phyloP scores from a whole-genome alignment of 1,284 basidiomycete genomes.

The Ganoderma leucocontextum region DNA sequence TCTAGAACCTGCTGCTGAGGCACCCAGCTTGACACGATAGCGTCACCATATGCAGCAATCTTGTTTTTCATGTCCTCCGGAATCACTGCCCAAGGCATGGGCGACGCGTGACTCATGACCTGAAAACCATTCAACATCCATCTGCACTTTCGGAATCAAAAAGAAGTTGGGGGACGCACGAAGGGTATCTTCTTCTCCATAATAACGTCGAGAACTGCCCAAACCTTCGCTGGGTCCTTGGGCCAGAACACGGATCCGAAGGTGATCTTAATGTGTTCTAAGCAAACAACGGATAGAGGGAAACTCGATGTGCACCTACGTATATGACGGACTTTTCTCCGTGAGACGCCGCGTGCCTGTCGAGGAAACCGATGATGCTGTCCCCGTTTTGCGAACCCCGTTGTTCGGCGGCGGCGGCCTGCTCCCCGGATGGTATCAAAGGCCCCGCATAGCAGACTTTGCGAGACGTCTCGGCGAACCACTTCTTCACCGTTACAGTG shows the following conservation, averaged over 20 bases:
- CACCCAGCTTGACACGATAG: constrained; percentile 13
- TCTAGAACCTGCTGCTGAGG: constrained; percentile 16
- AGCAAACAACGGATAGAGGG: no score
- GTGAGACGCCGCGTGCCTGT: constrained; percentile 18
- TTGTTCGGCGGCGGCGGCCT: constrained; percentile 11
- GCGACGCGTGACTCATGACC: constrained; percentile 3
- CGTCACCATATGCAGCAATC: constrained; percentile 6
- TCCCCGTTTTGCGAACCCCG: constrained; percentile 1
- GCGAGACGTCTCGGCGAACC: constrained; percentile 22
- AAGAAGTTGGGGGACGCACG: constrained; percentile 16
- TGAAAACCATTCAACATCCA: neutral
- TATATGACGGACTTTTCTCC: constrained; percentile 34
- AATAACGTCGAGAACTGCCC: constrained; percentile 27
- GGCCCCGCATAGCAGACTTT: constrained; percentile 28
- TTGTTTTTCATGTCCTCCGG: constrained; percentile 7
- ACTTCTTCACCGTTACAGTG: constrained; percentile 15
- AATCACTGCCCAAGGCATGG: neutral
- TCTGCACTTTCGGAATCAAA: neutral
- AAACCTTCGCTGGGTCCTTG: constrained; percentile 19
- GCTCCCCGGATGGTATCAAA: constrained; percentile 18
- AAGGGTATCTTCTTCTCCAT: constrained; percentile 31
- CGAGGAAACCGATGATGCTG: constrained; percentile 29
- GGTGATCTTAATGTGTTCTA: constrained; percentile 17
- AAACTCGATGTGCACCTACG: constrained; percentile 18
- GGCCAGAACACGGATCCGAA: constrained; percentile 34